Conservation (phyloP, 2,329 filamentous ascomycete genomes). For the Penicillium sclerotiorum region DNA sequence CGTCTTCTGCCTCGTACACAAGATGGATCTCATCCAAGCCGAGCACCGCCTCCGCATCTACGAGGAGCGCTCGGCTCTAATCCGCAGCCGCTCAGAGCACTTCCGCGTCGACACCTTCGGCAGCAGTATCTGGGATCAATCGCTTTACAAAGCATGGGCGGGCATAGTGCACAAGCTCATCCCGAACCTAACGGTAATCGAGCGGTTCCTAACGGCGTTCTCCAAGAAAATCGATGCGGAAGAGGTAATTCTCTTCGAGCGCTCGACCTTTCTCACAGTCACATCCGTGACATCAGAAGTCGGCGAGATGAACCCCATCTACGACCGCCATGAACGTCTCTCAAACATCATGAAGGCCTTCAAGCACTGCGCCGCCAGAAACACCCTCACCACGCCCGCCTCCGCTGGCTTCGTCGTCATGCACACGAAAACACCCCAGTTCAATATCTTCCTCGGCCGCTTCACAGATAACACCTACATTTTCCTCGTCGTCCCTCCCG, state of each 20-base stretch:
- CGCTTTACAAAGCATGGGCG: conserved; percentile 96
- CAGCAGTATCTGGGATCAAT: conserved; percentile 98
- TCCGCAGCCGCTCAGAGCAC: conserved; percentile 71
- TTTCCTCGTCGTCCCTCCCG: conserved; percentile 85
- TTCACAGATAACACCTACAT: conserved; percentile 98
- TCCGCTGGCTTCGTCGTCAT: conserved; percentile 49
- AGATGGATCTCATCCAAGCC: conserved; percentile 92
- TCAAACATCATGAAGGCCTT: conserved; percentile 98
- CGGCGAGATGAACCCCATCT: conserved; percentile 79
- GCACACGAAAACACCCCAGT: conserved; percentile 59
- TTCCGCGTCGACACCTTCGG: conserved; percentile 86
- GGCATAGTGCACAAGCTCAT: conserved; percentile 97
- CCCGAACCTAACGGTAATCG: conserved; percentile 88
- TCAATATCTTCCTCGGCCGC: conserved; percentile 92
- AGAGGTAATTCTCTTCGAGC: conserved; percentile 91
- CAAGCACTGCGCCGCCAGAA: conserved; percentile 70
- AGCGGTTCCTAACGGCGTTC: conserved; percentile 79
- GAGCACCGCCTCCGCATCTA: conserved; percentile 79
- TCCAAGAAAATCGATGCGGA: conserved; percentile 87
- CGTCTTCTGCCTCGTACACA: conserved; percentile 95
- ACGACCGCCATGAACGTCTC: conserved; percentile 90
- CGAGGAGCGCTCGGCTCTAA: conserved; percentile 76
- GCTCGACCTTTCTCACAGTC: conserved; percentile 95
- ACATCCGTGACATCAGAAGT: conserved; percentile 80
- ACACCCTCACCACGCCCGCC: conserved; percentile 47